Evolutionary conservation across 305 asterid genomes (phyloP), one percentile per base, ranked within the genome.

Genomic region (Fraxinus velutina): DNA sequence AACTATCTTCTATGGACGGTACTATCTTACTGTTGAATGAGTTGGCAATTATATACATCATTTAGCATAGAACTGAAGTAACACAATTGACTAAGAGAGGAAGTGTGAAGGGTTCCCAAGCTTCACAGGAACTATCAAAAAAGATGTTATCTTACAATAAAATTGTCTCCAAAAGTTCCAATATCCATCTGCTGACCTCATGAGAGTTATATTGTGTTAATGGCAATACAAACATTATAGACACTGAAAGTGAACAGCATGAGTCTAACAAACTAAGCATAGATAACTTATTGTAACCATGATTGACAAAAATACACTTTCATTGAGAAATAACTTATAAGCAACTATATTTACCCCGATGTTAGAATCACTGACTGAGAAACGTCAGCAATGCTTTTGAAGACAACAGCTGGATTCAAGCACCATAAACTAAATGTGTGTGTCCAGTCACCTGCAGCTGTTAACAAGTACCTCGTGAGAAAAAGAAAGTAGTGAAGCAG

Each of bases 361-460:
- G 99, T 96, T 81, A 96, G 88, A 76, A 96, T 92, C 82, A 96
- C 98, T 17, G 99, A 94, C 78, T 89, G 92, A 78, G 98, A 92
- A 88, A 81, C 50, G 72, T 91, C 93, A 55, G 98, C 91, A 82
- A 96, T 91, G 87, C 89, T 87, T 88, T 87, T 94, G 92, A 96
- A 96, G 82, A 94, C 98, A 7, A 93, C 93, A 73, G 99, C 90
- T 79, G 99, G 98, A 89, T 96, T 94, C 90, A 94, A 88, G 94
- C 98, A 93, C 98, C 99, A 94, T 84, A 96, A 83, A 87, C 94
- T 93, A 80, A 92, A 83, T 29, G 89, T 87, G 81, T 83, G 86
- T 44, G 85, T 82, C 95, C 92, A 93, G 81, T 85, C 86, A 86
- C 91, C 92, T 88, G 89, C 87, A 87, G 82, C 80, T 81, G 68